Evolutionary conservation across 306 rosid species (phyloP), one percentile per base, ranked within the genome.

Genomic region (Benincasa hispida): DNA sequence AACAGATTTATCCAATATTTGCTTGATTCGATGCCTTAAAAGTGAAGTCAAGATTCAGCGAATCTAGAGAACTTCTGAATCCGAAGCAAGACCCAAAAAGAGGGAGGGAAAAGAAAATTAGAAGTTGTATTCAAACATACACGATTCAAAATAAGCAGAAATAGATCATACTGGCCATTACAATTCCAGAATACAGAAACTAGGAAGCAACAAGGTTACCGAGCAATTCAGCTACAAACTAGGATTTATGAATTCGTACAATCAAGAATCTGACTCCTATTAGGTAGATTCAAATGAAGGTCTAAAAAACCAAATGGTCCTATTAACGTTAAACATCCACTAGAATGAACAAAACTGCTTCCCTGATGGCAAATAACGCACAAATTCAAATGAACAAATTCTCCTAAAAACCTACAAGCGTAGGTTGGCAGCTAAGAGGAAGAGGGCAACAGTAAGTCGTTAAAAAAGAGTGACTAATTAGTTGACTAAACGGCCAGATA

Each of bases 1-100:
- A 80, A 80, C 55, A 91, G 88, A 80, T 87, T 74, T 25, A 84
- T 79, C 76, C 87, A 81, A 74, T 84, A 58, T 89, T n/a, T 58
- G 87, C 86, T 88, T 41, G 85, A 77, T 78, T 81, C 87, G 76
- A 84, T 67, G 78, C 88, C 90, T 85, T 87, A 91, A 75, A 81
- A 84, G 93, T 91, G 28, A 80, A 72, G 32, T 77, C 80, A 86
- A 79, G 50, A 53, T 48, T 61, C 6, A 48, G 15, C 79, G 53
- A 57, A 28, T 75, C 81, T 72, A 77, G 47, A 28, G 56, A 75
- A 67, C 19, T 35, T 41, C 77, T 79, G 32, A 50, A 78, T 30
- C 57, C 61, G 28, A 21, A 6, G 18, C 28, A 51, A 27, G 76
- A 22, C 75, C 42, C 69, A 8, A 62, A 42, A 24, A 22, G 28